These are phyloP conservation scores for Exophiala sp. DNA, from an alignment of 2,329 filamentous ascomycete species.

Conservation along the genomic window DNA sequence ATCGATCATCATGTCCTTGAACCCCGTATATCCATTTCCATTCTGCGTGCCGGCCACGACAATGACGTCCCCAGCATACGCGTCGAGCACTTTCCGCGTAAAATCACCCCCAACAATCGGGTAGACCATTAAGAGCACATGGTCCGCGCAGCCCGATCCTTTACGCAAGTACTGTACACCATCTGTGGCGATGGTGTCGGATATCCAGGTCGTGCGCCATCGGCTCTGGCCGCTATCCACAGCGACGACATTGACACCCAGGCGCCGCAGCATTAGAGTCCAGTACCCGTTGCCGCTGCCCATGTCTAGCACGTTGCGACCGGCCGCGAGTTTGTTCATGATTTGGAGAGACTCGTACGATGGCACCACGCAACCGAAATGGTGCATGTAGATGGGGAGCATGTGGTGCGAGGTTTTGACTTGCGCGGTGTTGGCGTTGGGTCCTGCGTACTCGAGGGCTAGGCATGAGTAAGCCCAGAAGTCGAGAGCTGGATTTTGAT, in stretches of 20 bases:
- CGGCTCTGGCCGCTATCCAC: slow-evolving; percentile 66
- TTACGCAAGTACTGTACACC: slow-evolving; percentile 57
- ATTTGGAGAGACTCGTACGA: slow-evolving; percentile 63
- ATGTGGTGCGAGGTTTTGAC: slow-evolving; percentile 62
- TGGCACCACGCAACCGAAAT: slow-evolving; percentile 71
- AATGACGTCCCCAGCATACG: slow-evolving; percentile 61
- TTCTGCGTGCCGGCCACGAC: slow-evolving; percentile 75
- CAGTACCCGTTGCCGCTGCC: slow-evolving; percentile 74
- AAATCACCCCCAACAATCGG: slow-evolving; percentile 66
- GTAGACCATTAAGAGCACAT: slow-evolving; percentile 68
- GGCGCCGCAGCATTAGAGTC: slow-evolving; percentile 65
- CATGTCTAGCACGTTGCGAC: slow-evolving; percentile 57
- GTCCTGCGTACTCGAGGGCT: slow-evolving; percentile 62
- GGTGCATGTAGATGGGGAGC: slow-evolving; percentile 71
- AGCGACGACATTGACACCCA: slow-evolving; percentile 54
- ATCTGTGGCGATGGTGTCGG: slow-evolving; percentile 62
- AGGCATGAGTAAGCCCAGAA: slow-evolving; percentile 65
- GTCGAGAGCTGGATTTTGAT: slow-evolving; percentile 64
- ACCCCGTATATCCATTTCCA: slow-evolving; percentile 69
- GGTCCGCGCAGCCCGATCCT: slow-evolving; percentile 50
- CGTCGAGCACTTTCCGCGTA: slow-evolving; percentile 58
- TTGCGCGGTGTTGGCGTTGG: slow-evolving; percentile 51
- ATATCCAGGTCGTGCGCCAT: slow-evolving; percentile 67
- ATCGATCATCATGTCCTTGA: slow-evolving; percentile 61
- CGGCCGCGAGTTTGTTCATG: slow-evolving; percentile 54